A percentile compares a stretch with the other conserved stretches of the same genome.
Evolutionary conservation across 345 rosid genomes (phyloP).

Genomic region (Diplotaxis tenuifolia): DNA sequence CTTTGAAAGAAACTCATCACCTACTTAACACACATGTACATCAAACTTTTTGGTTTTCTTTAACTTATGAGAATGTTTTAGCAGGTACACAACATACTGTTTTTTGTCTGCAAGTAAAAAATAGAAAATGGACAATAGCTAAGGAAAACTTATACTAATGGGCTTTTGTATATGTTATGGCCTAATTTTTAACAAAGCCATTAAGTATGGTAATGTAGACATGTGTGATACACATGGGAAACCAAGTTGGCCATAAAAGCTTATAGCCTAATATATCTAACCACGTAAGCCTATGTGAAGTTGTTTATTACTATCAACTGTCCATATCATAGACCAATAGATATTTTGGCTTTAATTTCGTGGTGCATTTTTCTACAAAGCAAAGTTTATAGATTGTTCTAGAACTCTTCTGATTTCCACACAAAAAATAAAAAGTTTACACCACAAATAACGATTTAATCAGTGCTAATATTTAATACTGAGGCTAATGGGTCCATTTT

Average conservation of each 20-base stretch:
- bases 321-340: conserved; percentile 2
- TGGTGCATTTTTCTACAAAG: conserved; percentile 13
- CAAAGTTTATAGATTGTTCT: conserved; percentile 23
- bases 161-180: not conserved
- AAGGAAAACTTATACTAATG: not conserved
- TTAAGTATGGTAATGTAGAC: not conserved
- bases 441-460: not conserved
- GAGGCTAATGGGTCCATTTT: not conserved
- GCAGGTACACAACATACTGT: not conserved
- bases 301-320: conserved; percentile 15
- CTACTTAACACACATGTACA: not conserved
- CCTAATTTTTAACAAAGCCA: not conserved
- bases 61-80: not conserved
- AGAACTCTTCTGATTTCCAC: conserved; percentile 7
- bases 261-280: not conserved
- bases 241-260: not conserved
- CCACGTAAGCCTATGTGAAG: conserved; percentile 1
- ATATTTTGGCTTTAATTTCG: not conserved
- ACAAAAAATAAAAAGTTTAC: not conserved
- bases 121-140: not conserved
- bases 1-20: not conserved
- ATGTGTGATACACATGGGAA: not conserved
- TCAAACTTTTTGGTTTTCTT: not conserved
- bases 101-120: not conserved
- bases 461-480: not conserved